Evolutionary conservation across 2,329 filamentous ascomycete species (phyloP).

Genomic region (Byssothecium circinans): DNA sequence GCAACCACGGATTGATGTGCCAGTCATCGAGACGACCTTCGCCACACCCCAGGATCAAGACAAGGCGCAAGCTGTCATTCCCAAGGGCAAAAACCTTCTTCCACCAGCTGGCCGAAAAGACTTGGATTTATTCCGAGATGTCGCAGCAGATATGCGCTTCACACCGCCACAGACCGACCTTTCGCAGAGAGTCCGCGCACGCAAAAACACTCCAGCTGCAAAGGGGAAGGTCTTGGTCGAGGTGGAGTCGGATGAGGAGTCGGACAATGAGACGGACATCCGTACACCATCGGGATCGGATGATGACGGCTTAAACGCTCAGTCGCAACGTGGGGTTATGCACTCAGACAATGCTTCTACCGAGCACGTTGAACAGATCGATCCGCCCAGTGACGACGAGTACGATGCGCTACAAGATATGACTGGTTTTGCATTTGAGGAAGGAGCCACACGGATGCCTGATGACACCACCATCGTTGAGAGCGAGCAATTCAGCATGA

Average conservation of each 20-base stretch:
- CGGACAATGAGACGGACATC: conserved; percentile 23
- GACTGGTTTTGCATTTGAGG: conserved; percentile 32
- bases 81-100: background rate
- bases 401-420: conserved; percentile 24
- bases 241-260: conserved; percentile 24
- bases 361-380: conserved; percentile 7
- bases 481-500: conserved; percentile 56
- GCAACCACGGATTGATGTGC: conserved; percentile 2
- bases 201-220: conserved; percentile 32
- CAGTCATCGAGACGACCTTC: conserved; percentile 13
- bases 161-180: conserved; percentile 21
- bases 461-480: conserved; percentile 52
- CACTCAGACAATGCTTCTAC: conserved; percentile 7
- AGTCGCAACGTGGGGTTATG: background rate
- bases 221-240: conserved; percentile 19
- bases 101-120: conserved; percentile 3
- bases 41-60: conserved; percentile 8
- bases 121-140: no score
- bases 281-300: conserved; percentile 31
- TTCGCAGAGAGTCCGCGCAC: conserved; percentile 21
- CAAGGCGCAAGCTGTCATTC: background rate
- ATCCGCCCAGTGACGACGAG: conserved; percentile 8
- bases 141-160: conserved; percentile 8
- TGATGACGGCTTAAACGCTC: conserved; percentile 15
- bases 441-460: conserved; percentile 35